Evolutionary conservation across 1,284 basidiomycete species (phyloP), one percentile per base, ranked within the genome.

Genomic region (Ganoderma boninense): DNA sequence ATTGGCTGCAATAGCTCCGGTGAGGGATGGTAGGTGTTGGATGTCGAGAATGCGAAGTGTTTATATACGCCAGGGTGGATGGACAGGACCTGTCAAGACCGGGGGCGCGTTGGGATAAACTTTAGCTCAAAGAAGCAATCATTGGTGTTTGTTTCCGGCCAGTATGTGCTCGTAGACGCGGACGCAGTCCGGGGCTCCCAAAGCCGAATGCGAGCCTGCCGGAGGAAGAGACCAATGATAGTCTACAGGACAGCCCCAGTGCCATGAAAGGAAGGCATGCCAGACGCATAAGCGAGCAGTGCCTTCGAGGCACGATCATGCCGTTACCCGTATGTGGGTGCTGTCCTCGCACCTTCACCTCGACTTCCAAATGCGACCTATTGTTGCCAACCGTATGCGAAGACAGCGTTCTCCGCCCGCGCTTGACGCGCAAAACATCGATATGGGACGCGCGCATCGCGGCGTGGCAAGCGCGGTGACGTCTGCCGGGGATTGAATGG

Each of bases 211-310:
- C 68, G 69, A 68, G 23, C 43, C 23, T 23, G 69, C 69, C 67
- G 68, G 72, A 69, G 69, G 69, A 65, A 70, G 38, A 44, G 46
- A 69, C 69, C 68, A 64, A 54, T 67, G 67, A 71, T 69, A 69
- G 69, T 71, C 65, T 69, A 70, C 69, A 40, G 72, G 69, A 73
- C 72, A 73, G 72, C 72, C 72, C 66, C 69, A 68, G 60, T 38
- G 43, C 66, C 52, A 71, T 71, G 69, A 71, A 71, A 71, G 69
- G 69, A 73, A 66, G 66, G 66, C 63, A 23, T 52, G 49, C 52
- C 43, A 23, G 61, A 13, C 35, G 52, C 64, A 60, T 62, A 69
- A 73, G 66, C 72, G 69, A 73, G 72, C 72, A 73, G 72, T 71
- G 69, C 72, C 72, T 64, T 66, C 64, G 68, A 67, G 69, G 67